Percentiles rank a stretch among this genome's conserved stretches.
Conservation (phyloP, 371 early-diverging fungal species). For the Mortierella sp. region DNA sequence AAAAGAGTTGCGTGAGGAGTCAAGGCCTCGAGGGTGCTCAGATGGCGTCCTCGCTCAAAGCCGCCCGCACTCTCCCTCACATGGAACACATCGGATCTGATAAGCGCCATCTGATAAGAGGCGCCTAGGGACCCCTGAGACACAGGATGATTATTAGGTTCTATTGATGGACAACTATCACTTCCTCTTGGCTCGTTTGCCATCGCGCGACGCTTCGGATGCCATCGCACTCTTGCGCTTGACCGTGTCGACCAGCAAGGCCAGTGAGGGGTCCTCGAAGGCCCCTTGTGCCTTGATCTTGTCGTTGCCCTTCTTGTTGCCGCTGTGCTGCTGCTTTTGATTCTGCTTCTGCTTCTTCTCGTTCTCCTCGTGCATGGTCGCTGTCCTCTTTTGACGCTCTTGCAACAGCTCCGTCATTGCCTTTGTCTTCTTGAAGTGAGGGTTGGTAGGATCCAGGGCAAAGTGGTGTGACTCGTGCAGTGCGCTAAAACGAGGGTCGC, state of each 20-base stretch:
- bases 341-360: slow-evolving; percentile 40
- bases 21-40: too few species aligned
- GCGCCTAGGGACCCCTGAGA: too few species aligned
- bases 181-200: slow-evolving; percentile 47
- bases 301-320: slow-evolving; percentile 4
- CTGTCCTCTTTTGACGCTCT: slow-evolving; percentile 72
- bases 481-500: slow-evolving; percentile 89
- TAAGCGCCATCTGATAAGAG: too few species aligned
- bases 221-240: slow-evolving; percentile 69
- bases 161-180: neutral
- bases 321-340: slow-evolving; percentile 18
- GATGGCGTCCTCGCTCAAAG: too few species aligned
- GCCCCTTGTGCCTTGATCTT: slow-evolving; percentile 28
- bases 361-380: slow-evolving; percentile 29
- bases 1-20: too few species aligned
- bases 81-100: too few species aligned
- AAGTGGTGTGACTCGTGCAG: slow-evolving; percentile 87
- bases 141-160: too few species aligned
- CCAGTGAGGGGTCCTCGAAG: slow-evolving; percentile 58
- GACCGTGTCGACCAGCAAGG: slow-evolving; percentile 64
- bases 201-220: slow-evolving; percentile 45
- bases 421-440: slow-evolving; percentile 94
- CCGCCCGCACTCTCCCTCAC: too few species aligned
- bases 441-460: slow-evolving; percentile 96
- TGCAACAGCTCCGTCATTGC: slow-evolving; percentile 84